Percentiles rank a stretch among this genome's conserved stretches.
These are phyloP conservation scores for Pleurotus ostreatus DNA, from an alignment of 768 basidiomycete genomes.

Conservation along the genomic window DNA sequence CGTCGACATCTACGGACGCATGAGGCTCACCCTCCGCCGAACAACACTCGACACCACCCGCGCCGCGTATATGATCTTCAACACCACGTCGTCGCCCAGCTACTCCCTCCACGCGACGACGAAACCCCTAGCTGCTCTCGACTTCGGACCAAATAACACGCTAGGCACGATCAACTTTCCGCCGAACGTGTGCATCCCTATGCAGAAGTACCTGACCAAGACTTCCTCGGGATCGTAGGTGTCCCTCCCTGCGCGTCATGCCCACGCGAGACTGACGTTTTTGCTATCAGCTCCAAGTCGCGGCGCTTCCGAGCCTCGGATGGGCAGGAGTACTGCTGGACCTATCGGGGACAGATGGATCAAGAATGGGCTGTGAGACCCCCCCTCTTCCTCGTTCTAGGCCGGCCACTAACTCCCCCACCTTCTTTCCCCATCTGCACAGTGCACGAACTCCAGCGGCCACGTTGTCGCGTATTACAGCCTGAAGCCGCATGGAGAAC, in stretches of 20 bases:
- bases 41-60: conserved; percentile 38
- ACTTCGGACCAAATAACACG: conserved; percentile 44
- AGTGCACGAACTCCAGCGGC: conserved; percentile 55
- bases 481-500: conserved; percentile 51
- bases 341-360: conserved; percentile 37
- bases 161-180: conserved; percentile 51
- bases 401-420: conserved; percentile 5
- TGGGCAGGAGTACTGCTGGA: conserved; percentile 61
- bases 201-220: conserved; percentile 52
- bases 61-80: conserved; percentile 51
- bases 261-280: no score
- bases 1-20: conserved; percentile 59
- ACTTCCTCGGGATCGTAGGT: conserved; percentile 5
- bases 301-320: conserved; percentile 59
- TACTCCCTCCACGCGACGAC: conserved; percentile 16
- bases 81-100: conserved; percentile 24
- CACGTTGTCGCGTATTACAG: conserved; percentile 59
- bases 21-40: conserved; percentile 45
- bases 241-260: no score
- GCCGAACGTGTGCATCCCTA: conserved; percentile 30
- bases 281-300: conserved; percentile 29
- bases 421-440: neutral
- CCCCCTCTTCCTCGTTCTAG: neutral
- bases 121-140: conserved; percentile 41
- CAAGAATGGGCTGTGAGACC: conserved; percentile 65